Conservation (phyloP, 345 rosid species). For the Pugionium cornutum region DNA sequence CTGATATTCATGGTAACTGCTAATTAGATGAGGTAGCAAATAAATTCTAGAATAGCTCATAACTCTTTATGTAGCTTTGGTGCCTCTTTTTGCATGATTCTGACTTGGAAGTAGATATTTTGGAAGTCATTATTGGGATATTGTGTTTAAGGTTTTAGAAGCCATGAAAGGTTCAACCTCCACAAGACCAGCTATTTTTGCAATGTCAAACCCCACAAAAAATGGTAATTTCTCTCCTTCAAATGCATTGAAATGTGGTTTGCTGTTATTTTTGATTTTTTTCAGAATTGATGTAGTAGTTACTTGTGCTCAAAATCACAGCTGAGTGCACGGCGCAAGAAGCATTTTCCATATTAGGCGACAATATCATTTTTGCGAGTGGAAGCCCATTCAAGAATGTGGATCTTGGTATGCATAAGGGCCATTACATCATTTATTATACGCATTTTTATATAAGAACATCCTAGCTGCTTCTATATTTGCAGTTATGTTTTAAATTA, state of each 20-base stretch:
- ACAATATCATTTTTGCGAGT: conserved; percentile 88
- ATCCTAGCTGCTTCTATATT: conserved; percentile 12
- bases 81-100: conserved; percentile 21
- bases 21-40: conserved; percentile 20
- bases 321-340: conserved; percentile 97
- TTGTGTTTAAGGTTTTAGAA: conserved; percentile 73
- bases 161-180: conserved; percentile 94
- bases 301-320: conserved; percentile 37
- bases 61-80: conserved; percentile 12
- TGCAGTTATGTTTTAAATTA: conserved; percentile 6
- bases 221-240: conserved; percentile 54
- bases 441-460: conserved; percentile 2
- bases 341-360: conserved; percentile 91
- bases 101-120: conserved; percentile 16
- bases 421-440: conserved; percentile 15
- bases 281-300: conserved; percentile 12
- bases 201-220: conserved; percentile 97
- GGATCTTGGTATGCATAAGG: conserved; percentile 67
- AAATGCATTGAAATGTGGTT: conserved; percentile 8
- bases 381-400: conserved; percentile 94
- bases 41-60: conserved; percentile 15
- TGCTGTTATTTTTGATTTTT: conserved; percentile 8
- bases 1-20: conserved; percentile 8
- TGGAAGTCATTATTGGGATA: conserved; percentile 17
- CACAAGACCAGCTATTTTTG: conserved; percentile 95